Conservation (phyloP, 129 eudicot genomes). For the Helianthus annuus region DNA sequence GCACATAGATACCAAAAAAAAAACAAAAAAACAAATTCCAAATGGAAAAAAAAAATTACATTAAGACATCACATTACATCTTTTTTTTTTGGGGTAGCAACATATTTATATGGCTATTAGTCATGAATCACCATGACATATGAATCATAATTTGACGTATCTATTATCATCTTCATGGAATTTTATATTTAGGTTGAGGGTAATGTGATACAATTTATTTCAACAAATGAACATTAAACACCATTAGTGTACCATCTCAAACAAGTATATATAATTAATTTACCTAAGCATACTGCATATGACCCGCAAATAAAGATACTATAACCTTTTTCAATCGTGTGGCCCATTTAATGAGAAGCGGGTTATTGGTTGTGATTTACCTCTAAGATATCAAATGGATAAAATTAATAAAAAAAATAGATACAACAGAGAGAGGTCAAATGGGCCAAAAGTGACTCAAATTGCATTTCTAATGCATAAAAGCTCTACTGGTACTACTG, state of each 20-base stretch:
- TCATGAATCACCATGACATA: neutral
- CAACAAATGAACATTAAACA: neutral
- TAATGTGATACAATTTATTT: neutral
- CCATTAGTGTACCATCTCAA: neutral
- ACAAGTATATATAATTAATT: neutral
- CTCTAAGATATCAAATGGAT: no score
- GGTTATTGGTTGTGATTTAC: no score
- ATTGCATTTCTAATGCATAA: no score
- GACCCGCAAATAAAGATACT: neutral
- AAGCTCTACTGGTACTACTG: no score
- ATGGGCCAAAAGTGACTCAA: no score
- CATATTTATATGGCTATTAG: neutral
- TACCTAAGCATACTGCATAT: neutral
- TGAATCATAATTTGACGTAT: neutral
- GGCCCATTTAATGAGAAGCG: no score
- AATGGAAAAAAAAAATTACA: neutral
- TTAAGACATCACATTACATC: neutral
- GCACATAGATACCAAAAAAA: neutral
- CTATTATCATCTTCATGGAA: slow-evolving; percentile 4
- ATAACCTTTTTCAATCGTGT: neutral
- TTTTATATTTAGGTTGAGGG: neutral
- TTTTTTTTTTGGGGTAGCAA: slow-evolving; percentile 2
- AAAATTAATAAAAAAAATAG: no score
- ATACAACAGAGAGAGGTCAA: no score
- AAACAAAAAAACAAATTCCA: neutral